Base-by-base conservation (phyloP, 2,329 filamentous ascomycete species). In the Penicillium sp. region DNA sequence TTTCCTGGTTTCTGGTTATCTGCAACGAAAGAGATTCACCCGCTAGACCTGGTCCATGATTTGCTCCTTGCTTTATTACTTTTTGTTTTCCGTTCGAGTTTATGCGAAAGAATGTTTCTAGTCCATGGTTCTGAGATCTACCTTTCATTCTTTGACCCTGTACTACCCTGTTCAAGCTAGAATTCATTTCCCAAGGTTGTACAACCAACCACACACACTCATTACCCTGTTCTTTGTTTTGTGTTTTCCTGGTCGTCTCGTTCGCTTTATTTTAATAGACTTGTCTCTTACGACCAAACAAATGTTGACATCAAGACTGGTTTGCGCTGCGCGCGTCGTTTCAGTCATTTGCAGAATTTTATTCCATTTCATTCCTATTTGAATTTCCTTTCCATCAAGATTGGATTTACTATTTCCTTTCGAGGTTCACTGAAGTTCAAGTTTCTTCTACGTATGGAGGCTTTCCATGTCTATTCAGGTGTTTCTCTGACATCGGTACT, bases 111-210 rank as follows among this genome's bases (percentile, higher is more conserved):
- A 50, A 24, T 50, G 48, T 21, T 27, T 39, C 16, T 21, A n/a
- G 33, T 33, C 16, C 29, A 41, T 35, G 16, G 16, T 48, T 41
- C 22, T 22, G 48, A 50, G 48, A 50, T 50, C 29, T 50, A 29
- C 3, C 11, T 50, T 39, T 50, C 41, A 41, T 50, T 39, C 22
- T 39, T 50, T 50, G 22, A 33, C 33, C 47, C 9, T 53, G 53
- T 62, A 60, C 52, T 55, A 60, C 55, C 52, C 29, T 52, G 35
- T 48, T 31, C 41, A 56, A 39, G 50, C 44, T 62, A 62, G 57
- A 61, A 52, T 56, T 56, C 59, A 62, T 62, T 60, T 57, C 59
- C 59, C 19, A 47, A 37, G 55, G 47, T 22, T 22, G 11, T 26
- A n/a, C 14, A 22, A 43, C 35, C 33, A 29, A 49, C 52, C 57